These are phyloP conservation scores for Boletellus sp. DNA, from an alignment of 1,284 basidiomycete genomes.

Conservation along the genomic window DNA sequence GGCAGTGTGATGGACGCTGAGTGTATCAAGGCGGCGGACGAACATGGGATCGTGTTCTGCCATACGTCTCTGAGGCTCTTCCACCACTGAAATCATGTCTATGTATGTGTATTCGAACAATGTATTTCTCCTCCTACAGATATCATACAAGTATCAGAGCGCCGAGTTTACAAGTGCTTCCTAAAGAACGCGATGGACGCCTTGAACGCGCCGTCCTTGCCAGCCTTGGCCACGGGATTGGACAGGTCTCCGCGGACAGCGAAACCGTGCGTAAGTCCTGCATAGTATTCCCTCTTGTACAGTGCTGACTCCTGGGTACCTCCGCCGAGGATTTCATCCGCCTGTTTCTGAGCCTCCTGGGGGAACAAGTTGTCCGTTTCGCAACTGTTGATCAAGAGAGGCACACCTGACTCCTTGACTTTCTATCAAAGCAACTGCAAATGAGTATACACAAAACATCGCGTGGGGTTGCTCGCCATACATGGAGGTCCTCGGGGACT, in stretches of 20 bases:
- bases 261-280: slow-evolving; percentile 49
- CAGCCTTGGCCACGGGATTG: slow-evolving; percentile 45
- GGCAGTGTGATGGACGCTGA: slow-evolving; percentile 97
- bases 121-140: background rate
- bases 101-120: slow-evolving; percentile 3
- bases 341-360: slow-evolving; percentile 23
- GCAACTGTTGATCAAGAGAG: slow-evolving; percentile 46
- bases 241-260: slow-evolving; percentile 41
- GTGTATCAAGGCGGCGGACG: slow-evolving; percentile 92
- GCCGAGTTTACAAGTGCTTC: slow-evolving; percentile 28
- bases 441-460: background rate
- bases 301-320: slow-evolving; percentile 37
- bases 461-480: background rate
- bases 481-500: slow-evolving; percentile 35
- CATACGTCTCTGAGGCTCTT: slow-evolving; percentile 81
- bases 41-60: slow-evolving; percentile 84
- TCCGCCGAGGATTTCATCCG: slow-evolving; percentile 42
- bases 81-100: slow-evolving; percentile 56
- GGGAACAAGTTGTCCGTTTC: slow-evolving; percentile 36
- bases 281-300: slow-evolving; percentile 43
- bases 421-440: slow-evolving; percentile 18
- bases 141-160: slow-evolving; percentile 1
- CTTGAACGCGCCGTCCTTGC: slow-evolving; percentile 63
- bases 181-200: slow-evolving; percentile 51
- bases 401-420: slow-evolving; percentile 33